Percentiles rank a stretch among this genome's conserved stretches.
Conservation (phyloP, 352 stramenopile genomes). For the Globisporangium abappressorium region DNA sequence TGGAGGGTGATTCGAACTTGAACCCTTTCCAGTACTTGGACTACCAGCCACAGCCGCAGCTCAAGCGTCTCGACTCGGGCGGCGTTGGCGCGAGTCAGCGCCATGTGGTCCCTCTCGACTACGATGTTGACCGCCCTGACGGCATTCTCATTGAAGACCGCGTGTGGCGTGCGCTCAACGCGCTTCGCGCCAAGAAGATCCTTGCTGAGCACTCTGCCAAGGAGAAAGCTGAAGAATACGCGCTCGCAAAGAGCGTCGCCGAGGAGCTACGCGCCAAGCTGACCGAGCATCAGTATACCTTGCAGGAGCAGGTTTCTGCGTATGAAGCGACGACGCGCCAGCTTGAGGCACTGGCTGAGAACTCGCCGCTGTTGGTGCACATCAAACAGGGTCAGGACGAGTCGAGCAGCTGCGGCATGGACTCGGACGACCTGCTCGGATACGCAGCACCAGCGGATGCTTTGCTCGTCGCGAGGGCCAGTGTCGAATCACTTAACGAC, state of each 20-base stretch:
- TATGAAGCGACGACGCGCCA: slow-evolving; percentile 19
- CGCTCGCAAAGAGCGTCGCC: slow-evolving; percentile 39
- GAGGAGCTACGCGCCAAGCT: slow-evolving; percentile 53
- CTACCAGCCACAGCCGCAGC: slow-evolving; percentile 26
- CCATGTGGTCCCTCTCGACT: slow-evolving; percentile 66
- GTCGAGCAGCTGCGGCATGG: slow-evolving; percentile 46
- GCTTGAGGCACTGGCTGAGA: slow-evolving; percentile 41
- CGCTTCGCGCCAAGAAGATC: slow-evolving; percentile 64
- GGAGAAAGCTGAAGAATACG: slow-evolving; percentile 54
- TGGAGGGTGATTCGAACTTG: slow-evolving; percentile 45
- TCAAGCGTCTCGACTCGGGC: slow-evolving; percentile 12
- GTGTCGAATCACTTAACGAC: slow-evolving; percentile 86
- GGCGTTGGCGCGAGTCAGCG: slow-evolving; percentile 8
- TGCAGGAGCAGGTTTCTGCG: slow-evolving; percentile 25
- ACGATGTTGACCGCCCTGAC: slow-evolving; percentile 64
- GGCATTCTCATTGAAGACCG: slow-evolving; percentile 59
- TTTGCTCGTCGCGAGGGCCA: slow-evolving; percentile 70
- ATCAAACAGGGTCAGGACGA: slow-evolving; percentile 93
- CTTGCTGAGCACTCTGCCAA: slow-evolving; percentile 46
- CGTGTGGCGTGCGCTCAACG: slow-evolving; percentile 65
- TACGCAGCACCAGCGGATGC: slow-evolving; percentile 26
- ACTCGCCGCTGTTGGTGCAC: slow-evolving; percentile 80
- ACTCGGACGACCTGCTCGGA: slow-evolving; percentile 44
- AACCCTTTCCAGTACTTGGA: slow-evolving; percentile 77
- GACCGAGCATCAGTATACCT: slow-evolving; percentile 33